Percentiles rank a stretch among this genome's conserved stretches.
Evolutionary conservation across 805 yeast species (phyloP).

Genomic region (Komagataella pastoris): DNA sequence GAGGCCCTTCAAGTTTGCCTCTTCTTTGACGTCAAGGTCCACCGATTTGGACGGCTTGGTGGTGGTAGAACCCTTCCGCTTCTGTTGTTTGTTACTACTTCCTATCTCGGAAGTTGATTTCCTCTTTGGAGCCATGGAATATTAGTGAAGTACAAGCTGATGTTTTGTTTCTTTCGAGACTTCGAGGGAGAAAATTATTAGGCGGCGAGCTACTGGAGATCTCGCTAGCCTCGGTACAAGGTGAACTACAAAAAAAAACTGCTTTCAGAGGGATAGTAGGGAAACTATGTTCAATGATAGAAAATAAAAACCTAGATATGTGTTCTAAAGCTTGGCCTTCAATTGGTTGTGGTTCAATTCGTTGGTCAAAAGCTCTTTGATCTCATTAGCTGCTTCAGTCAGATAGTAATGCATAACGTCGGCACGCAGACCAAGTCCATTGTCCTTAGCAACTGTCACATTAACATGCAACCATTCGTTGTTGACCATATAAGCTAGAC

Average conservation of each 20-base stretch:
- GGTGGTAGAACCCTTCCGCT: neutral
- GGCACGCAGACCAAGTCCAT: constrained; percentile 40
- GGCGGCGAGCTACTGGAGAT: neutral
- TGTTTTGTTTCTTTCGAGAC: neutral
- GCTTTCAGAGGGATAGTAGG: neutral
- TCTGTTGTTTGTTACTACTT: neutral
- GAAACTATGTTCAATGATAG: neutral
- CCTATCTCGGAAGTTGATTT: neutral
- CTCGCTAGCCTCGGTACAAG: neutral
- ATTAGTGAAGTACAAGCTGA: neutral
- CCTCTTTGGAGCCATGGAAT: neutral
- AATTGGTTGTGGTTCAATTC: neutral
- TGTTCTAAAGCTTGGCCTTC: neutral
- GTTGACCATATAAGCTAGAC: constrained; percentile 88
- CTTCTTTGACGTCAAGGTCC: neutral
- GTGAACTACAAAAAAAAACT: neutral
- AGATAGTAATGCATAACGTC: constrained; percentile 53
- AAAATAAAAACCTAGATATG: neutral
- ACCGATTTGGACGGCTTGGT: neutral
- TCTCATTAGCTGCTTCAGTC: constrained; percentile 68
- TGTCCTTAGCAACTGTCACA: constrained; percentile 59
- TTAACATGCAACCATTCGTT: constrained; percentile 77
- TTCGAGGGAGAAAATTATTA: neutral
- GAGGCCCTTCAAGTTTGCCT: neutral
- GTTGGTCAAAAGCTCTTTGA: constrained; percentile 45